Percentiles rank a stretch among this genome's conserved stretches.
Conservation (phyloP, 306 rosid species). For the Fragaria nilgerrensis region DNA sequence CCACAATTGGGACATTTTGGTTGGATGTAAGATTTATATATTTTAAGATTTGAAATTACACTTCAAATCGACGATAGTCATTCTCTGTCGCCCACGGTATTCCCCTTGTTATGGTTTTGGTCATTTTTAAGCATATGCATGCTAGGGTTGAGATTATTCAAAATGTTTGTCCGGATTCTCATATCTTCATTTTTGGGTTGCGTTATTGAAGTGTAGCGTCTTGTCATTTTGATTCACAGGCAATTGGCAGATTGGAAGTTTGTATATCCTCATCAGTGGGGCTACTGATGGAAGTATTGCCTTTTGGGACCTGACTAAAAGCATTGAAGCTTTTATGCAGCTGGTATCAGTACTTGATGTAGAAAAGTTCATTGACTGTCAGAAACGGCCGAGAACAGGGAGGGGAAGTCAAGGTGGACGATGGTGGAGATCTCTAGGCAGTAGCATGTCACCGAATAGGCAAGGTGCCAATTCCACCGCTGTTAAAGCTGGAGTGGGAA, state of each 20-base stretch:
- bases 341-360: constrained; percentile 47
- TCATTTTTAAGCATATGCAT: neutral
- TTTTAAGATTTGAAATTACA: too few species aligned
- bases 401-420: constrained; percentile 99
- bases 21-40: too few species aligned
- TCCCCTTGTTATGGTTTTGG: neutral
- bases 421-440: constrained; percentile 72
- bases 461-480: constrained; percentile 21
- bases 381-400: constrained; percentile 88
- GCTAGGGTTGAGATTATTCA: neutral
- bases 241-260: constrained; percentile 35
- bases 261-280: constrained; percentile 74
- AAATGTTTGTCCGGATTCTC: neutral
- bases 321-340: constrained; percentile 66
- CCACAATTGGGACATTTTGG: neutral
- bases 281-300: constrained; percentile 95
- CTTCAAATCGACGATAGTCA: neutral
- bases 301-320: constrained; percentile 80
- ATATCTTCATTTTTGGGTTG: neutral
- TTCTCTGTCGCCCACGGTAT: neutral
- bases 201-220: neutral
- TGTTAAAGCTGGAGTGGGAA: constrained; percentile 30
- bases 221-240: constrained; percentile 41
- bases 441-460: constrained; percentile 43
- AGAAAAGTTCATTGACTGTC: constrained; percentile 65